Evolutionary conservation across 768 basidiomycete species (phyloP).

Genomic region (Coprinellus micaceus): DNA sequence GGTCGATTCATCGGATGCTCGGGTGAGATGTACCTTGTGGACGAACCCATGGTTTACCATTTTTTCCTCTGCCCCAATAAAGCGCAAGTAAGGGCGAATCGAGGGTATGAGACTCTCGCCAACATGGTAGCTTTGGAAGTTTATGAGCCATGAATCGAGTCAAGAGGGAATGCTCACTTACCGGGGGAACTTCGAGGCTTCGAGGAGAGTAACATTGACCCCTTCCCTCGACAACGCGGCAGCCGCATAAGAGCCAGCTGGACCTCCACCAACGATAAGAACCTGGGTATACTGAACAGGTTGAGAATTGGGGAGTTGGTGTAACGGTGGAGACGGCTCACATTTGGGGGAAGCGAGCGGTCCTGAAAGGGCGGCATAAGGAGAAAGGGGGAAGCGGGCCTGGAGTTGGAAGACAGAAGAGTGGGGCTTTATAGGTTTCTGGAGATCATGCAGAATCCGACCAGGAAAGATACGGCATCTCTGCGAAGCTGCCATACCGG

Average conservation of each 20-base stretch:
- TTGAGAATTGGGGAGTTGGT: background rate
- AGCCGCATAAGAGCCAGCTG: constrained; percentile 56
- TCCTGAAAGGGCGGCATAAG: constrained; percentile 21
- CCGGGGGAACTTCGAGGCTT: constrained; percentile 55
- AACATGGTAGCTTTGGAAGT: constrained; percentile 43
- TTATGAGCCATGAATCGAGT: constrained; percentile 1
- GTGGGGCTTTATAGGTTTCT: constrained; percentile 9
- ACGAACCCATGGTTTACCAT: constrained; percentile 47
- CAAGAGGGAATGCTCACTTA: constrained; percentile 12
- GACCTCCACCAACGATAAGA: constrained; percentile 50
- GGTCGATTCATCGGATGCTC: background rate
- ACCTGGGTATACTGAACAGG: constrained; percentile 37
- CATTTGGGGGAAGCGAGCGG: constrained; percentile 30
- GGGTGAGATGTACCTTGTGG: constrained; percentile 36
- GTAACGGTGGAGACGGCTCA: constrained; percentile 10
- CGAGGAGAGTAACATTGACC: constrained; percentile 48
- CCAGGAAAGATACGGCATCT: background rate
- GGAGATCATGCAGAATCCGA: background rate
- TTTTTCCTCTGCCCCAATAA: constrained; percentile 55
- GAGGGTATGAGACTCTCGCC: constrained; percentile 63
- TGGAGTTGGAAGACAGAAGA: constrained; percentile 4
- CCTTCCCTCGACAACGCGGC: constrained; percentile 55
- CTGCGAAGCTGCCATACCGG: constrained; percentile 12
- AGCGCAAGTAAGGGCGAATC: constrained; percentile 53
- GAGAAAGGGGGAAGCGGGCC: constrained; percentile 16